Base-by-base conservation (phyloP, 208 protist species). In the Kentomonas sorsogonicus region DNA sequence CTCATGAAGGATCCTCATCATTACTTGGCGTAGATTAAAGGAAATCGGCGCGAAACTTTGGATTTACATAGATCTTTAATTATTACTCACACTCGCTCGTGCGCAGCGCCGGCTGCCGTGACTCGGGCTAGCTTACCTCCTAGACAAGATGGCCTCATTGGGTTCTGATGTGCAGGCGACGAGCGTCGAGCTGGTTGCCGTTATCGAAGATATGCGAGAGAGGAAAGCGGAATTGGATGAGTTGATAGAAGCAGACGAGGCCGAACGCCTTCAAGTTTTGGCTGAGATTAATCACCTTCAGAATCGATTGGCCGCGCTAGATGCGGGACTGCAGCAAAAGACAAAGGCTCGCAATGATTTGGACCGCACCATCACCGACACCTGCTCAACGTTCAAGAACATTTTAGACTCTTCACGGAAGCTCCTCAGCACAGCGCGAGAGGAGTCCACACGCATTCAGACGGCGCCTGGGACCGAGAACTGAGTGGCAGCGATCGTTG, bases 121-220 rank as follows among this genome's bases (percentile, higher is more conserved):
- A n/a, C n/a, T n/a, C n/a, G n/a, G n/a, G n/a, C n/a, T n/a, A n/a
- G n/a, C n/a, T n/a, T n/a, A n/a, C n/a, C n/a, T n/a, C n/a, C 27
- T 13, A 55, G 10, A 43, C 15, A 55, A 43, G 25, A 94, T 94
- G 88, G 88, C 88, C 1, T 75, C 84, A 7, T 59, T 91, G 7
- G 88, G 88, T 5, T 89, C 83, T 31, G 79, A 89, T 62, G 82
- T 88, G 18, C 88, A 94, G 58, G 50, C 72, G 16, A 90, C 88
- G 1, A 94, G 80, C 60, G 83, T 85, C n/a, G 83, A 91, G 70
- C 68, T 94, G 5, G 88, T 94, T 3, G 74, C 84, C 20, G 67
- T 91, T 16, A 97, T 97, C 48, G 92, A 97, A 47, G 86, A 91
- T 50, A 79, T 96, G 75, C 78, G 83, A 50, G 88, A 96, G 57